Evolutionary conservation across 2,329 filamentous ascomycete genomes (phyloP), one percentile per base, ranked within the genome.

Genomic region (Juglanconis oblonga): DNA sequence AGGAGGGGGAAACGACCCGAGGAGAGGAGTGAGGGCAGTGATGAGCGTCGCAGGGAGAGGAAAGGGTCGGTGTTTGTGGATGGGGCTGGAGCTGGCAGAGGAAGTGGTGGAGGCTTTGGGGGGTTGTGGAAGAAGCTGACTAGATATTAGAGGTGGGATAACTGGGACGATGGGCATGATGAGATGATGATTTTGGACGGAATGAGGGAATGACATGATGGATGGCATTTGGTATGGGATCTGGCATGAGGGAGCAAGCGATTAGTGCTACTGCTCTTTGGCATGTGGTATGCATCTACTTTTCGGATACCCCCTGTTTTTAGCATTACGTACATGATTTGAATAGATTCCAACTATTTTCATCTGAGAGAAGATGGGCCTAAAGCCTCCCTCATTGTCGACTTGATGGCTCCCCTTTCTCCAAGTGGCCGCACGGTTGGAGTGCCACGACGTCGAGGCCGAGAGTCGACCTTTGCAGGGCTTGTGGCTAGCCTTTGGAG

Each of bases 61-160:
- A 77, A 78, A 24, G 71, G 73, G 45, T 74, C 76, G 24, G 67
- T 75, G 29, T 77, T 78, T 54, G 74, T 75, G 64, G 80, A 82
- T 58, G 49, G 42, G 13, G 64, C 74, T 10, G 75, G 80, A 11
- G 81, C 81, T 24, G 75, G 81, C 59, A 83, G 78, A 63, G 75
- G 81, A 59, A 83, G 79, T 63, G 40, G 57, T 10, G 52, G 61
- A 50, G 58, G 57, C 10, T 58, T 55, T 11, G 58, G 57, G n/a
- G 84, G 81, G 64, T 85, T 83, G 83, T 86, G 83, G 83, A 82
- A 75, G 73, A 85, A 84, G 74, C 70, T 84, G 55, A 79, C 78
- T 3, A 68, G 70, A 24, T 63, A 50, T 36, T 68, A 44, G 45
- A 47, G 9, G n/a, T 14, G 45, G 38, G 38, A 9, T 1, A 42